phyloP scores from a whole-genome alignment of 441 rosid genomes.

The Syzygium malaccense region DNA sequence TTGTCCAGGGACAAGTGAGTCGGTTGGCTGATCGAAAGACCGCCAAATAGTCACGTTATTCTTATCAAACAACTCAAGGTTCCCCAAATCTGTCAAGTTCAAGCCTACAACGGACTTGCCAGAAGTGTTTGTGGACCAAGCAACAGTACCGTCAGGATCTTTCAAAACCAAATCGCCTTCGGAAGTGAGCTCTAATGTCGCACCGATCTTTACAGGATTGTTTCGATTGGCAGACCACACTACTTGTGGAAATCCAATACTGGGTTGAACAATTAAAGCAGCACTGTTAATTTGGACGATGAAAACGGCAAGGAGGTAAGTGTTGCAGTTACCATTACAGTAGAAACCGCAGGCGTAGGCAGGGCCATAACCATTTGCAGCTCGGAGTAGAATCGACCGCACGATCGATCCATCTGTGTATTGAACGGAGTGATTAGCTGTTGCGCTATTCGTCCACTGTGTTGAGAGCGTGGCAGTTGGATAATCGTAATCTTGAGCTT shows the following conservation, averaged over 20 bases:
- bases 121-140: not conserved
- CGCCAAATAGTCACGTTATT: not conserved
- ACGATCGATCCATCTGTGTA: not conserved
- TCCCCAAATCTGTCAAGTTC: not conserved
- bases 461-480: not conserved
- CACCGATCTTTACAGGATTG: not conserved
- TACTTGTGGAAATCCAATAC: not conserved
- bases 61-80: slow-evolving; percentile 3
- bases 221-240: slow-evolving; percentile 13
- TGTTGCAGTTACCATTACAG: not conserved
- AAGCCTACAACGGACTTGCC: not conserved
- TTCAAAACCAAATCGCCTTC: slow-evolving; percentile 6
- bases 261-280: not conserved
- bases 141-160: not conserved
- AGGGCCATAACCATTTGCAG: not conserved
- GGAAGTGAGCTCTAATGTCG: not conserved
- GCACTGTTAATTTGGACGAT: not conserved
- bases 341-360: not conserved
- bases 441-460: not conserved
- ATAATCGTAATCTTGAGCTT: not conserved
- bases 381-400: not conserved
- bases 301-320: not conserved
- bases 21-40: slow-evolving; percentile 13
- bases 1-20: slow-evolving; percentile 8
- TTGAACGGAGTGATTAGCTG: accelerated